Evolutionary conservation across 805 yeast genomes (phyloP).

Genomic region (Sugiyamaella marilandica): DNA sequence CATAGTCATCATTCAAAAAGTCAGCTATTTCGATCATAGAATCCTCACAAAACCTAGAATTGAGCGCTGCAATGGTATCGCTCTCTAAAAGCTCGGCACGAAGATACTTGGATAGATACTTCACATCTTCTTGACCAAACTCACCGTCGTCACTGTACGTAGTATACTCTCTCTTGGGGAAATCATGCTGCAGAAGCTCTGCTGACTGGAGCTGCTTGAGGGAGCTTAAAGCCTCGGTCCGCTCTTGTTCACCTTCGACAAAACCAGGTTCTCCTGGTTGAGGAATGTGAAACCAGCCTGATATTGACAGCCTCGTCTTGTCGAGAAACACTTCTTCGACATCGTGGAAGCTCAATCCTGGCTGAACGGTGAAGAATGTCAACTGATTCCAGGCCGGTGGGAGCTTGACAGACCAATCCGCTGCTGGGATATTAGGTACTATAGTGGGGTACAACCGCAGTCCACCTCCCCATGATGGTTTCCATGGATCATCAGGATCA

Average conservation of each 20-base stretch:
- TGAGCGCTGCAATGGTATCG: constrained; percentile 40
- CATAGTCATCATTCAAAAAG: constrained; percentile 55
- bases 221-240: constrained; percentile 67
- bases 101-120: constrained; percentile 50
- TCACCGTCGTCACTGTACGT: constrained; percentile 7
- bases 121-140: constrained; percentile 41
- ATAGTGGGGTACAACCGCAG: constrained; percentile 80
- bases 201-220: constrained; percentile 74
- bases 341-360: constrained; percentile 95
- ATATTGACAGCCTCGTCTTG: constrained; percentile 84
- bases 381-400: constrained; percentile 95
- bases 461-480: constrained; percentile 90
- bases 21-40: constrained; percentile 64
- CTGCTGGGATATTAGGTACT: constrained; percentile 81
- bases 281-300: constrained; percentile 99
- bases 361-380: constrained; percentile 93
- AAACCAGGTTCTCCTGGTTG: constrained; percentile 87
- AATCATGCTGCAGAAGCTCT: constrained; percentile 72
- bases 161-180: constrained; percentile 48
- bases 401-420: constrained; percentile 64
- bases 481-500: constrained; percentile 87
- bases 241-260: constrained; percentile 76
- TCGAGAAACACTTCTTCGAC: constrained; percentile 95
- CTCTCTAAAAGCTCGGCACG: constrained; percentile 47
- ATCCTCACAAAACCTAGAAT: constrained; percentile 54